Conservation (phyloP, 257 asterid genomes). For the Nicotiana undulata region DNA sequence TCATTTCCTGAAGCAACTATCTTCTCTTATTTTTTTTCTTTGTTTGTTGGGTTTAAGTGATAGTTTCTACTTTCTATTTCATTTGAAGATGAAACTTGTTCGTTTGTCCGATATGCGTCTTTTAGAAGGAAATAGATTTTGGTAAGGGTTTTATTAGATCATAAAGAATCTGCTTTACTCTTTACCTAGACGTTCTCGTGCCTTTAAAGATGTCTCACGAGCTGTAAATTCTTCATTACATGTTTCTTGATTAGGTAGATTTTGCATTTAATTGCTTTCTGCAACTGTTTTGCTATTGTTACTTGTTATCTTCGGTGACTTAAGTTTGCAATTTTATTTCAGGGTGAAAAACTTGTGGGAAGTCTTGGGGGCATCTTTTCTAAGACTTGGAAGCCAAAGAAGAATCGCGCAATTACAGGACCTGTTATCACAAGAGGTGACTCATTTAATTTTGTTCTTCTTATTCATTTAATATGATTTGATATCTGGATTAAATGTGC, state of each 20-base stretch:
- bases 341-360: constrained; percentile 98
- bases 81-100: neutral
- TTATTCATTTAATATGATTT: neutral
- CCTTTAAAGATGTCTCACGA: neutral
- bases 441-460: constrained; percentile 7
- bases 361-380: constrained; percentile 93
- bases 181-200: neutral
- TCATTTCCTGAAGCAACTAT: neutral
- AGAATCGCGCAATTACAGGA: constrained; percentile 59
- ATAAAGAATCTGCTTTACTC: neutral
- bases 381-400: constrained; percentile 93
- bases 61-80: neutral
- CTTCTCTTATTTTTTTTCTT: neutral
- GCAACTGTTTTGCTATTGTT: neutral
- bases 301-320: constrained; percentile 1
- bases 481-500: neutral
- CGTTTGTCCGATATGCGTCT: neutral
- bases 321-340: constrained; percentile 20
- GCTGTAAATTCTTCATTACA: neutral
- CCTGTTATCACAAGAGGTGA: constrained; percentile 56
- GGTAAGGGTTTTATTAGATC: neutral
- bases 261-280: constrained; percentile 1
- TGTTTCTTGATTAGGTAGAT: neutral
- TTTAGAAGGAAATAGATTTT: neutral
- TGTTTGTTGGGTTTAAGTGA: neutral